Base-by-base conservation (phyloP, 345 rosid species). In the Brassica nigra region DNA sequence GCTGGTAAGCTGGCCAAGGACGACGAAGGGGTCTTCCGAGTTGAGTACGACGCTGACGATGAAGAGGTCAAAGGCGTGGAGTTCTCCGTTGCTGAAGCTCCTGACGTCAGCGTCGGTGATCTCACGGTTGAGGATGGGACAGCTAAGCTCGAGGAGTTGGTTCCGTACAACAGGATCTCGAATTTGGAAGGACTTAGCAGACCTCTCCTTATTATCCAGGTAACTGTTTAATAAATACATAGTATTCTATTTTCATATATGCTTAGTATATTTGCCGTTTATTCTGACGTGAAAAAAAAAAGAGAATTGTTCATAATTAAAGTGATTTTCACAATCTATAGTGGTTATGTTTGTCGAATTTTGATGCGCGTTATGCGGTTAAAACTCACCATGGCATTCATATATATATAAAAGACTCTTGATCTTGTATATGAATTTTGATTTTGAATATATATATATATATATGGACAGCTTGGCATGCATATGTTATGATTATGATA, bases 1-100 rank as follows among this genome's bases (percentile, higher is more conserved):
- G 93, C 93, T 0, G 99, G 99, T 55, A 90, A 82, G 82, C 86
- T 95, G 2, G 95, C 88, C 55, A 91, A 85, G 73, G 98, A 95
- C 55, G 95, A 90, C 16, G 93, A 90, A 31, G 94, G 96, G 11
- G 95, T 91, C 62, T 88, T 89, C 57, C 81, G 85, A 49, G 92
- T 91, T 68, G 99, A 88, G 71, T 93, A 84, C 7, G 98, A 93
- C 8, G 95, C 88, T 36, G 79, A 85, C 1, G 77, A 76, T 10
- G 66, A 8, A 23, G 90, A 87, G 5, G 72, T 85, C 89, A 86
- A 86, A 9, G 99, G 98, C n/a, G 98, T 91, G 5, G 97, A 91
- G 84, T 89, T 93, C 62, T 14, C 80, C 4, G 90, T 88, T 75
- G 95, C 93, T 7, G 72, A 14, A 1, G 92, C 91, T 3, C 87